Conservation (phyloP, 495 filamentous ascomycete species). For the Viridothelium virens region DNA sequence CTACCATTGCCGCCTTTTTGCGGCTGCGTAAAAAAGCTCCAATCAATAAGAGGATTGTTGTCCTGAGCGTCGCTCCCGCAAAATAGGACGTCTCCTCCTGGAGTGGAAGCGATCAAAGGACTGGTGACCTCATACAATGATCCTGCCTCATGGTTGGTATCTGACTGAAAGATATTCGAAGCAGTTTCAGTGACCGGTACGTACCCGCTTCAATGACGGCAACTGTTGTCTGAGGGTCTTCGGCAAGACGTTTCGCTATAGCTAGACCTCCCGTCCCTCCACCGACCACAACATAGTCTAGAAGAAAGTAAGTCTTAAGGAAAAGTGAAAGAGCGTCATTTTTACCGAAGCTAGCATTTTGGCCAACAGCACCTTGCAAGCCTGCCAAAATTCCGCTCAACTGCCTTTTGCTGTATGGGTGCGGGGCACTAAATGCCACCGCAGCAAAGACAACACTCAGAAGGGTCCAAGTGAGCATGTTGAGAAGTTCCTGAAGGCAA, state of each 20-base stretch:
- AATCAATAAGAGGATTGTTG: slow-evolving; percentile 26
- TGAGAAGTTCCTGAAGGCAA: neutral
- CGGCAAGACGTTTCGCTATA: slow-evolving; percentile 12
- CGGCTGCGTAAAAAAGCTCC: slow-evolving; percentile 21
- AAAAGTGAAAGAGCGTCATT: neutral
- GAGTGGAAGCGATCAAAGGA: neutral
- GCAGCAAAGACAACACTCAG: neutral
- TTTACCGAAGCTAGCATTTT: neutral
- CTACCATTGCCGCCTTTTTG: slow-evolving; percentile 15
- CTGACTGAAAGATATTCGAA: neutral
- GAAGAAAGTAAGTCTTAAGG: slow-evolving; percentile 12
- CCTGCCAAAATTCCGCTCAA: slow-evolving; percentile 3
- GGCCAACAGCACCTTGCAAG: neutral
- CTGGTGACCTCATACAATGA: neutral
- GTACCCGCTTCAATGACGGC: slow-evolving; percentile 16
- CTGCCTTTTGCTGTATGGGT: neutral
- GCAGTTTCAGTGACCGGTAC: neutral
- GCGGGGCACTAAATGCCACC: neutral
- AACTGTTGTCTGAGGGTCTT: slow-evolving; percentile 9
- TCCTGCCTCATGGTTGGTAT: neutral
- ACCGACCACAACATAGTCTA: slow-evolving; percentile 25
- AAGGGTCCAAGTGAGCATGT: neutral
- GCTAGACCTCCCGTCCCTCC: slow-evolving; percentile 21
- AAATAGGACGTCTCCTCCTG: neutral
- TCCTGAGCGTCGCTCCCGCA: slow-evolving; percentile 10